Evolutionary conservation across 441 rosid species (phyloP).

Genomic region (Rhodomyrtus psidioides): DNA sequence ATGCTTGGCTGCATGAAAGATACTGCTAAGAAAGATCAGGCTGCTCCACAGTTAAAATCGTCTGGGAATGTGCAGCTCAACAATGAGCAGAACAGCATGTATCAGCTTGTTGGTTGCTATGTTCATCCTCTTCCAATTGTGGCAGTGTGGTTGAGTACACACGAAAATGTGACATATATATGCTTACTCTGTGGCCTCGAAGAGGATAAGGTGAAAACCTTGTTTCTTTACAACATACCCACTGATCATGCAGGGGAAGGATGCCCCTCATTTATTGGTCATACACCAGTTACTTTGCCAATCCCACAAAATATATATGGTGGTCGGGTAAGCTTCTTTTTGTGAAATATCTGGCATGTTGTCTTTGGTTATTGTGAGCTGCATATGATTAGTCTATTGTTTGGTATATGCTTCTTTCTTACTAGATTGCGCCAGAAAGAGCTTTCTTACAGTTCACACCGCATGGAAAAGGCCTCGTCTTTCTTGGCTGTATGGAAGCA

Average conservation of each 20-base stretch:
- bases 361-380: slow-evolving; percentile 1
- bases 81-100: slow-evolving; percentile 34
- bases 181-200: slow-evolving; percentile 54
- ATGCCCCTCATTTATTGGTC: slow-evolving; percentile 67
- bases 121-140: slow-evolving; percentile 56
- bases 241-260: slow-evolving; percentile 44
- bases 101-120: slow-evolving; percentile 72
- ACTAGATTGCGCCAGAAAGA: slow-evolving; percentile 49
- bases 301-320: slow-evolving; percentile 27
- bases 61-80: slow-evolving; percentile 24
- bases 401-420: slow-evolving; percentile 2
- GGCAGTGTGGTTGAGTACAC: slow-evolving; percentile 40
- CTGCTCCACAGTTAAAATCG: slow-evolving; percentile 24
- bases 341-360: neutral
- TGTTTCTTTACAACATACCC: slow-evolving; percentile 60
- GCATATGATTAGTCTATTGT: neutral
- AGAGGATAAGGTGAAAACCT: slow-evolving; percentile 31
- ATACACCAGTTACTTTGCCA: slow-evolving; percentile 45
- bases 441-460: slow-evolving; percentile 65
- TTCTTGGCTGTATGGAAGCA: slow-evolving; percentile 54
- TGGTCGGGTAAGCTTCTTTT: slow-evolving; percentile 31
- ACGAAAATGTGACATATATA: slow-evolving; percentile 47
- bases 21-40: slow-evolving; percentile 18
- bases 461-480: slow-evolving; percentile 55
- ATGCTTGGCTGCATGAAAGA: slow-evolving; percentile 13